A percentile compares a stretch with the other conserved stretches of the same genome.
Evolutionary conservation across 139 green algal species (phyloP).

Genomic region (Chlamydomonas incerta): DNA sequence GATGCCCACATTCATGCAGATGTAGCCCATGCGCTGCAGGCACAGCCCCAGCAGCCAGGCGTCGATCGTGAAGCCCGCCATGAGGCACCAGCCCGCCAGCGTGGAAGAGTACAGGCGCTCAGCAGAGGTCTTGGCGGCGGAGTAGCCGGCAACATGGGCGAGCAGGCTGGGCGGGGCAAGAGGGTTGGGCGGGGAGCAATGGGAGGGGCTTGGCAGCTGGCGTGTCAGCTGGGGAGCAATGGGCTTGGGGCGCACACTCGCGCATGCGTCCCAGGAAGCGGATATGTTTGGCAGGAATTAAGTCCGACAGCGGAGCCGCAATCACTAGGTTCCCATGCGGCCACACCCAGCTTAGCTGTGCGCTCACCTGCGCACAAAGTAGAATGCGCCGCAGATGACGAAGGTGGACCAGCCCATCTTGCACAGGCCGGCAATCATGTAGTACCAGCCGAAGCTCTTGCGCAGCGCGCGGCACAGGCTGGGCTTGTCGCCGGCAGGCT

Average conservation of each 20-base stretch:
- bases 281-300: no score
- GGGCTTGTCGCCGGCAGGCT: conserved; percentile 5
- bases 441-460: conserved; percentile 9
- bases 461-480: conserved; percentile 2
- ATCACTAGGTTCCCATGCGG: no score
- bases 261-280: no score
- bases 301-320: no score
- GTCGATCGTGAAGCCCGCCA: conserved; percentile 52
- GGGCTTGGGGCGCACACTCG: no score
- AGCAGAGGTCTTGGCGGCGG: background rate
- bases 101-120: conserved; percentile 32
- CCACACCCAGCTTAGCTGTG: no score
- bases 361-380: conserved; percentile 48
- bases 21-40: conserved; percentile 76
- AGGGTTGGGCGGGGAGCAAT: no score
- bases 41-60: conserved; percentile 55
- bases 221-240: background rate
- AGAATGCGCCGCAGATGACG: conserved; percentile 54
- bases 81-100: conserved; percentile 50
- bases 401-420: conserved; percentile 47
- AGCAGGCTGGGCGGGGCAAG: conserved; percentile 12
- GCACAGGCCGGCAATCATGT: conserved; percentile 36
- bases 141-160: conserved; percentile 28
- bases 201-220: no score
- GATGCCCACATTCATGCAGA: conserved; percentile 62